Evolutionary conservation across 495 filamentous ascomycete species (phyloP).

Genomic region (Neurospora hispaniola): DNA sequence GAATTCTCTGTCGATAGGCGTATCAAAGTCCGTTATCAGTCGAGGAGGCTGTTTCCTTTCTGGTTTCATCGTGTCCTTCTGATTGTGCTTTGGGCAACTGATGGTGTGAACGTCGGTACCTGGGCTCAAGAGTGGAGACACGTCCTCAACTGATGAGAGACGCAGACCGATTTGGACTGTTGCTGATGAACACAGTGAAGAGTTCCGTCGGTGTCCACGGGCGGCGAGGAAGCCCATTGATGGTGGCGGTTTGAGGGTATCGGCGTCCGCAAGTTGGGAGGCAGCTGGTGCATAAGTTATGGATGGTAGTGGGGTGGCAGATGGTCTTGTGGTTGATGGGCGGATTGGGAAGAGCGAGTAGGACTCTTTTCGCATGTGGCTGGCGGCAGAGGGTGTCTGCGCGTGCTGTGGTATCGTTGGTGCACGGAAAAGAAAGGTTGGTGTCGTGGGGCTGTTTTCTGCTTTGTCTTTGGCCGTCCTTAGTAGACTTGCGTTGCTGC

Average conservation of each 20-base stretch:
- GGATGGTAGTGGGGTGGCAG: slow-evolving; percentile 27
- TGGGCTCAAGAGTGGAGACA: slow-evolving; percentile 17
- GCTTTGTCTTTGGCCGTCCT: slow-evolving; percentile 19
- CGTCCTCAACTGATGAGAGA: slow-evolving; percentile 35
- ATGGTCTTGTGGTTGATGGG: slow-evolving; percentile 17
- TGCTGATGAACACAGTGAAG: slow-evolving; percentile 34
- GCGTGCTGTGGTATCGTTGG: slow-evolving; percentile 22
- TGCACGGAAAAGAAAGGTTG: slow-evolving; percentile 20
- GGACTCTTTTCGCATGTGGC: slow-evolving; percentile 28
- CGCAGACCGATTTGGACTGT: slow-evolving; percentile 41
- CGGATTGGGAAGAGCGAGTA: slow-evolving; percentile 32
- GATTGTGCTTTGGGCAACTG: slow-evolving; percentile 17
- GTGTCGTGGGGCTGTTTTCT: slow-evolving; percentile 4
- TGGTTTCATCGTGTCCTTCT: slow-evolving; percentile 10
- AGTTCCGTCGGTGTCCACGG: slow-evolving; percentile 30
- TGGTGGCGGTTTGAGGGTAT: slow-evolving; percentile 31
- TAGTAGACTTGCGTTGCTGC: slow-evolving; percentile 25
- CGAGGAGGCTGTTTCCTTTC: slow-evolving; percentile 17
- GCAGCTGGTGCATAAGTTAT: slow-evolving; percentile 31
- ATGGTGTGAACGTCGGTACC: slow-evolving; percentile 24
- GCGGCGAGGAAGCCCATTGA: slow-evolving; percentile 23
- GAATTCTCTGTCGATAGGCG: not conserved
- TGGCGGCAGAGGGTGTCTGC: slow-evolving; percentile 10
- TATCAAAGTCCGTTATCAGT: slow-evolving; percentile 9
- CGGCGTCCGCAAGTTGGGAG: slow-evolving; percentile 7